Percentiles rank a stretch among this genome's conserved stretches.
Conservation (phyloP, 1,284 basidiomycete species). For the Xerocomus nothofagi region DNA sequence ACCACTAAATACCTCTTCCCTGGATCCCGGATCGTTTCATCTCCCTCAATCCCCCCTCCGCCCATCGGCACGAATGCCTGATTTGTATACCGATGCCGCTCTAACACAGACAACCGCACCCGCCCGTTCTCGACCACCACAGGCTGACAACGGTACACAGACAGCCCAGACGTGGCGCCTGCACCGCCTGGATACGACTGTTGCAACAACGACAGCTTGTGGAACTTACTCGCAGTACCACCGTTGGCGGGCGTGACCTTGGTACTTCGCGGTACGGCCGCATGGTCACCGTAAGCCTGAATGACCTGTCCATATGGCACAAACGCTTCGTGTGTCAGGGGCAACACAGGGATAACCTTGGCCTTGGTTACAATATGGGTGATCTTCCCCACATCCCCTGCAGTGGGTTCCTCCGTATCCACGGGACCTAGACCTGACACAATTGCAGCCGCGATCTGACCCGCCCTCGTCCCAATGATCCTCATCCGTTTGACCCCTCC, state of each 20-base stretch:
- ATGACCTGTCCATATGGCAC: slow-evolving; percentile 83
- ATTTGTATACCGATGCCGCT: slow-evolving; percentile 78
- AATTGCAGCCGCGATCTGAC: slow-evolving; percentile 13
- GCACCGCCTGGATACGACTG: slow-evolving; percentile 60
- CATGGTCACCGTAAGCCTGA: slow-evolving; percentile 73
- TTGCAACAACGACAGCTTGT: slow-evolving; percentile 72
- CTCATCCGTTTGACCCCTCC: slow-evolving; percentile 94
- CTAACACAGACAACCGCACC: slow-evolving; percentile 60
- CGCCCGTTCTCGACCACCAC: slow-evolving; percentile 50
- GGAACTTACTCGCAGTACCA: slow-evolving; percentile 87
- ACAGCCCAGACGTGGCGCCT: slow-evolving; percentile 63
- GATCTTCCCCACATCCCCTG: neutral
- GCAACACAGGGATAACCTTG: slow-evolving; percentile 62
- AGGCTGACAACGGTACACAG: slow-evolving; percentile 73
- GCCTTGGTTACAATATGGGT: slow-evolving; percentile 13
- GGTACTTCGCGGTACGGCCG: slow-evolving; percentile 64
- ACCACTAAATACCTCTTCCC: slow-evolving; percentile 75
- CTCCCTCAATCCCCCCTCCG: slow-evolving; percentile 33
- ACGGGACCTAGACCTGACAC: slow-evolving; percentile 6
- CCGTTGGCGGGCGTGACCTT: slow-evolving; percentile 82
- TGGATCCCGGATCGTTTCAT: slow-evolving; percentile 49
- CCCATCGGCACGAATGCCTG: slow-evolving; percentile 92
- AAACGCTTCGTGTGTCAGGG: slow-evolving; percentile 82
- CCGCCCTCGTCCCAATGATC: slow-evolving; percentile 65
- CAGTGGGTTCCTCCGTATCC: slow-evolving; percentile 6